Base-by-base conservation (phyloP, 2,329 filamentous ascomycete species). In the Microdochium paspali region DNA sequence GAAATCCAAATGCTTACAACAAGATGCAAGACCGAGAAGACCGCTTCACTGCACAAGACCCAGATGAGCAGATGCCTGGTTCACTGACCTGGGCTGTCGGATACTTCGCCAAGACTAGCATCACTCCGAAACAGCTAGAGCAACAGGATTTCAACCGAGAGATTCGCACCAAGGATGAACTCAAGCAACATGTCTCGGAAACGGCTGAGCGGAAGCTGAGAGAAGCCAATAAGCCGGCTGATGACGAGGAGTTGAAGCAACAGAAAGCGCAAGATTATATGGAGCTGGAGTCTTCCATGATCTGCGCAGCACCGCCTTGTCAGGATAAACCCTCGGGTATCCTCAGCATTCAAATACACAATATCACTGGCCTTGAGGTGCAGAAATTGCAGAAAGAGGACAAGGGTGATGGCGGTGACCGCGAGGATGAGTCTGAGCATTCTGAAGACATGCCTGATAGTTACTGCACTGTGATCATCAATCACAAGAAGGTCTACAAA, bases 391-490 rank as follows among this genome's bases (percentile, higher is more conserved):
- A 78, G 58, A 84, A 83, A 58, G 62, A 73, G 32, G 64, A 66
- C 10, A 67, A 72, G 24, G 69, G 68, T 39, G 69, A 73, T 1
- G 64, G 65, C 4, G 73, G 72, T n/a, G 69, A 69, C 39, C 64
- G 67, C 3, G 71, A 73, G 44, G 76, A 77, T 47, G 79, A 82
- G 50, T 70, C 77, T 10, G 84, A 84, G 57, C 71, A 76, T 52
- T 70, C 74, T 15, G 80, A 84, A 4, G 76, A 80, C 42, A 66
- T 87, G 32, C 85, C 85, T 0, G 84, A 82, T 44, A 73, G 80
- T 24, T 90, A 87, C 59, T 87, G 83, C 60, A 86, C 75, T 26
- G 77, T 89, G 54, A 84, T 88, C 40, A 64, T 89, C 54, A 87
- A 89, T 58, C 84, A 89, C 58, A 75, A 76, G 53, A 87, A 77